These are phyloP conservation scores for Backusella tuberculispora DNA, from an alignment of 192 early-diverging fungal species.

Conservation along the genomic window DNA sequence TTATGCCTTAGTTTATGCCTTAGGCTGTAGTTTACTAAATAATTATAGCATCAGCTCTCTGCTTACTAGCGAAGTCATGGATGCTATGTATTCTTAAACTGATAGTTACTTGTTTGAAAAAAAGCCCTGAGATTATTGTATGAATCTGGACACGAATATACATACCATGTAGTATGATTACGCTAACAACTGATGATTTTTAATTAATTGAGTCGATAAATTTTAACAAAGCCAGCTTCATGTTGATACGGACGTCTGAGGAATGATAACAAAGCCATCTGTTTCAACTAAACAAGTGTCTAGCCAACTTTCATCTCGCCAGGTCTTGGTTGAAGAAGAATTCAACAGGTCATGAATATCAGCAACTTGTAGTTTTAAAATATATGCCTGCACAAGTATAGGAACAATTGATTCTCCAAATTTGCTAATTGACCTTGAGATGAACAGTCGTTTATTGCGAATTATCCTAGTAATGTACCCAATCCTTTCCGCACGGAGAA, in stretches of 20 bases:
- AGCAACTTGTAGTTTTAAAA: constrained; percentile 13
- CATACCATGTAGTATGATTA: too few relatives aligned
- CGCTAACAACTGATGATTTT: too few relatives aligned
- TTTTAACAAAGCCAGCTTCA: not conserved
- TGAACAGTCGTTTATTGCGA: constrained; percentile 3
- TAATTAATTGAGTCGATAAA: too few relatives aligned
- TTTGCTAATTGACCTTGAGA: constrained; percentile 11
- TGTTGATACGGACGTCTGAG: not conserved
- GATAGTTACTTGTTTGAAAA: too few relatives aligned
- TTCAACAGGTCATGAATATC: constrained; percentile 18
- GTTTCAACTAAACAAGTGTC: constrained; percentile 22
- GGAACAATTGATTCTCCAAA: constrained; percentile 16
- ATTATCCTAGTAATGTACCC: constrained; percentile 14
- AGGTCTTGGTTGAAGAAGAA: constrained; percentile 3
- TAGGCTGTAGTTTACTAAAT: too few relatives aligned
- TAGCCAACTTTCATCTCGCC: constrained; percentile 5
- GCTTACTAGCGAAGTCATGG: too few relatives aligned
- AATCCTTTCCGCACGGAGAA: constrained; percentile 11
- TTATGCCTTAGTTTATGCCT: too few relatives aligned
- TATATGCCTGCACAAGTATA: constrained; percentile 19
- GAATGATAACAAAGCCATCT: constrained; percentile 6
- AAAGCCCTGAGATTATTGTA: too few relatives aligned
- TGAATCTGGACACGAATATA: too few relatives aligned
- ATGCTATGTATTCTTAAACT: too few relatives aligned
- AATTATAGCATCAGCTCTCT: too few relatives aligned